Evolutionary conservation across 768 basidiomycete genomes (phyloP).

Genomic region (Termitomyces sp.): DNA sequence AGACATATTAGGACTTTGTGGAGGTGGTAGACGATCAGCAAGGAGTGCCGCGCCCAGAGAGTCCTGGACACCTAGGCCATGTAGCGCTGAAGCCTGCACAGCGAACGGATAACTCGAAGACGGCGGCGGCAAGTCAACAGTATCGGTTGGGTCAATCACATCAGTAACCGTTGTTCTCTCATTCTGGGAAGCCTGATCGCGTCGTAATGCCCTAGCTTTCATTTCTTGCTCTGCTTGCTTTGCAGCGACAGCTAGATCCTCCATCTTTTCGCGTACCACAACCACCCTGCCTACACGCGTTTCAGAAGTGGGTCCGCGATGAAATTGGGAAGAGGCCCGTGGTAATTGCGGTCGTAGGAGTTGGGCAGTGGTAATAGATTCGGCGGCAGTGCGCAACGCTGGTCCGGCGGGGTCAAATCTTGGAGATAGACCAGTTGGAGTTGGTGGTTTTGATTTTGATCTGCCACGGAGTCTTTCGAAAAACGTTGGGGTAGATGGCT

Average conservation of each 20-base stretch:
- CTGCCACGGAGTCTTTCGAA: slow-evolving; percentile 72
- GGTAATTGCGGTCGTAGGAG: slow-evolving; percentile 29
- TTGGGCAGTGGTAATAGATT: slow-evolving; percentile 50
- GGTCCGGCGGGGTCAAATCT: slow-evolving; percentile 38
- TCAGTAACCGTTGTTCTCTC: slow-evolving; percentile 40
- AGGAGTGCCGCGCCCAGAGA: slow-evolving; percentile 74
- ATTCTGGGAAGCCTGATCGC: slow-evolving; percentile 42
- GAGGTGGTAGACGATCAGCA: slow-evolving; percentile 70
- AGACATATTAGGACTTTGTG: slow-evolving; percentile 57
- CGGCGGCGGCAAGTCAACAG: slow-evolving; percentile 73
- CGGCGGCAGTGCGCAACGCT: slow-evolving; percentile 61
- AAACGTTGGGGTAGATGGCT: slow-evolving; percentile 49
- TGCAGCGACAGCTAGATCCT: slow-evolving; percentile 64
- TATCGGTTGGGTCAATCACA: slow-evolving; percentile 81
- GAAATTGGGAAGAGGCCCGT: slow-evolving; percentile 32
- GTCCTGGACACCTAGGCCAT: slow-evolving; percentile 70
- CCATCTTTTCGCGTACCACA: slow-evolving; percentile 81
- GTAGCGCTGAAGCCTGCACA: slow-evolving; percentile 69
- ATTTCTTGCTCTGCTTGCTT: slow-evolving; percentile 75
- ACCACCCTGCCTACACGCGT: slow-evolving; percentile 61
- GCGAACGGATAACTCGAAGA: slow-evolving; percentile 69
- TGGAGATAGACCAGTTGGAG: slow-evolving; percentile 36
- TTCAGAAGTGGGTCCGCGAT: slow-evolving; percentile 26
- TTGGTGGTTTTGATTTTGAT: slow-evolving; percentile 60
- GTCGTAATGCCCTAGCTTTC: slow-evolving; percentile 46